These are phyloP conservation scores for Colletotrichum caudatum DNA, from an alignment of 2,329 filamentous ascomycete genomes.

Conservation along the genomic window DNA sequence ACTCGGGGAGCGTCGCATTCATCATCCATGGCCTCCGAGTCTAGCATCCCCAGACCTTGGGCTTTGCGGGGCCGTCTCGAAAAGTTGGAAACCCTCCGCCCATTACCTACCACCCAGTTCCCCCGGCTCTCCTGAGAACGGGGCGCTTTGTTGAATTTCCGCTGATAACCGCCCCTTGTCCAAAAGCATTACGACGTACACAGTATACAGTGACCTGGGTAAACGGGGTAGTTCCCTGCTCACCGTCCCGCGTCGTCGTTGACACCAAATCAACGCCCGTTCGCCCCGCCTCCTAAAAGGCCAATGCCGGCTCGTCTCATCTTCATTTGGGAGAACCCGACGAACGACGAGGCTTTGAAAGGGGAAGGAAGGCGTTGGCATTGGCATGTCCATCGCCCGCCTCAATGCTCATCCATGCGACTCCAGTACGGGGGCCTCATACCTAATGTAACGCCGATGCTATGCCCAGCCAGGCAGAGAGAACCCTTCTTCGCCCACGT, in stretches of 20 bases:
- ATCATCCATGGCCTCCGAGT: not conserved
- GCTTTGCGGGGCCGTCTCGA: slow-evolving; percentile 23
- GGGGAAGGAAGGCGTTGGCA: slow-evolving; percentile 19
- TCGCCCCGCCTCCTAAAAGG: no score
- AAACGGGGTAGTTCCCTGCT: slow-evolving; percentile 25
- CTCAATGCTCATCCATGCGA: slow-evolving; percentile 24
- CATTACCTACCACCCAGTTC: slow-evolving; percentile 7
- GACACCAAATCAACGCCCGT: slow-evolving; percentile 15
- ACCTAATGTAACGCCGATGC: slow-evolving; percentile 13
- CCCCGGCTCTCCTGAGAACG: slow-evolving; percentile 23
- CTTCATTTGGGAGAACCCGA: not conserved
- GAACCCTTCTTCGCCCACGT: slow-evolving; percentile 47
- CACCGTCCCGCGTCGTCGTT: slow-evolving; percentile 4
- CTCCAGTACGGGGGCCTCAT: slow-evolving; percentile 5
- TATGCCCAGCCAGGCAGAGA: slow-evolving; percentile 17
- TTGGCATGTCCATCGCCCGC: slow-evolving; percentile 9
- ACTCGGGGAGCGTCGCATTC: not conserved
- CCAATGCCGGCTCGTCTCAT: not conserved
- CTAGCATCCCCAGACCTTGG: not conserved
- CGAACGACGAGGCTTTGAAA: slow-evolving; percentile 19
- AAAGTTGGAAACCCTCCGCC: slow-evolving; percentile 10
- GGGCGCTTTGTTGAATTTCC: slow-evolving; percentile 17
- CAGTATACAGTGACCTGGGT: no score
- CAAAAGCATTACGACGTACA: no score
- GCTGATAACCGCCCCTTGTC: slow-evolving; percentile 27